phyloP scores from a whole-genome alignment of 2,329 filamentous ascomycete species.

The Fusarium nygamai region DNA sequence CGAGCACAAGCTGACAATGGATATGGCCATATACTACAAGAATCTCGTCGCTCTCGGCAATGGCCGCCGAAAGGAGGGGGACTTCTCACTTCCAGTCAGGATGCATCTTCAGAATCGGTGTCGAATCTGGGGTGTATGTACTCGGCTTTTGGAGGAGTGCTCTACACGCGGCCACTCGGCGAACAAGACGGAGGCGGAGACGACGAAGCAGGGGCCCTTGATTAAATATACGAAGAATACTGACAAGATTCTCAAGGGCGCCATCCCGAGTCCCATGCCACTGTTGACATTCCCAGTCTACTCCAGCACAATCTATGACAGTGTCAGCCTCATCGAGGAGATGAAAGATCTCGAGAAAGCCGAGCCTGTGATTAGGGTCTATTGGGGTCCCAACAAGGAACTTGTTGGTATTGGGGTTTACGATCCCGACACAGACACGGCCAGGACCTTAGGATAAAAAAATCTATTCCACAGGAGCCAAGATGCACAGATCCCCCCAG shows the following conservation, averaged over 20 bases:
- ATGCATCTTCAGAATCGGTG: background rate
- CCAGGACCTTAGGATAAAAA: background rate
- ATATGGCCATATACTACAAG: background rate
- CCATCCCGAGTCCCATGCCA: background rate
- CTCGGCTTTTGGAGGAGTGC: background rate
- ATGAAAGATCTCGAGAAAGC: background rate
- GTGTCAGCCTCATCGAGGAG: background rate
- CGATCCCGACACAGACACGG: background rate
- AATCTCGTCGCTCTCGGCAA: background rate
- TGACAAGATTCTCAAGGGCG: background rate
- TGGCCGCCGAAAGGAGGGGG: background rate
- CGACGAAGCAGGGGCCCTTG: background rate
- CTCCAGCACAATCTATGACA: background rate
- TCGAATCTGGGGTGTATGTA: background rate
- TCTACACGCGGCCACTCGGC: background rate
- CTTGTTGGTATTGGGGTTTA: background rate
- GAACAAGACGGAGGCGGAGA: background rate
- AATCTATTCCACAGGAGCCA: rapidly evolving
- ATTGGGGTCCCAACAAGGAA: background rate
- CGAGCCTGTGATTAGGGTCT: background rate
- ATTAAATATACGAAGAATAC: background rate
- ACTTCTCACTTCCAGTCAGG: background rate
- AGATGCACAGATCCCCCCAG: background rate
- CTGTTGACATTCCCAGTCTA: background rate
- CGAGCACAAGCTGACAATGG: rapidly evolving